Base-by-base conservation (phyloP, 495 filamentous ascomycete species). In the Umbilicaria muhlenbergii region DNA sequence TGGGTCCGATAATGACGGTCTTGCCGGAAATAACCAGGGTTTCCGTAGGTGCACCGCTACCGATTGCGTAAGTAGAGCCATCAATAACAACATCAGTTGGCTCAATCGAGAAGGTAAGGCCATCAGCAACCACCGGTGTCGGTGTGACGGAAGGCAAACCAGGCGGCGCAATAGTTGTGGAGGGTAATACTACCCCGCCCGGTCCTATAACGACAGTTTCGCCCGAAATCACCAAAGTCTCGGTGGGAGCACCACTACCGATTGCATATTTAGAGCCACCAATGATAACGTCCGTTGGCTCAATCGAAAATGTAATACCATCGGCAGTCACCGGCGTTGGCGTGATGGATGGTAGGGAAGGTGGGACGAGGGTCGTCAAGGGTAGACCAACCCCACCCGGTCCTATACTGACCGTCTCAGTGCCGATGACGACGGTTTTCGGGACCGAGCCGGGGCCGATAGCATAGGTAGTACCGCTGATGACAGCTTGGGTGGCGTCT, bases 401-500 rank as follows among this genome's bases (percentile, higher is more conserved):
- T 3, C 65, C 66, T 16, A 77, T 44, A 18, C 60, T 64, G 43
- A 77, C 39, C 2, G 64, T 67, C 36, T 73, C 60, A 1, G 62
- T 67, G 43, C 47, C 51, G 10, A 71, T 45, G 0, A 62, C 49
- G 0, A 61, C 65, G 2, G 63, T 56, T 14, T 63, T 61, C 0
- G 56, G 48, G 15, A 48, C 43, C 4, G 59, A 59, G 21, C 48
- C 46, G n/a, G 39, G 16, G 34, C 53, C 54, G 35, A 73, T 58
- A 1, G 60, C 59, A 51, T 70, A 69, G 2, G 67, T 61, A 16
- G 62, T 64, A 12, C 62, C 65, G 38, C 58, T 65, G 43, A 77
- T 62, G 3, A 71, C 54, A 17, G 61, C 68, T 28, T 58, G 36
- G 0, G 64, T 57, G 5, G 62, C 57, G 31, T 56, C 63, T 21